A percentile compares a stretch with the other conserved stretches of the same genome.
Evolutionary conservation across 257 asterid species (phyloP).

Genomic region (Cordia subcordata): DNA sequence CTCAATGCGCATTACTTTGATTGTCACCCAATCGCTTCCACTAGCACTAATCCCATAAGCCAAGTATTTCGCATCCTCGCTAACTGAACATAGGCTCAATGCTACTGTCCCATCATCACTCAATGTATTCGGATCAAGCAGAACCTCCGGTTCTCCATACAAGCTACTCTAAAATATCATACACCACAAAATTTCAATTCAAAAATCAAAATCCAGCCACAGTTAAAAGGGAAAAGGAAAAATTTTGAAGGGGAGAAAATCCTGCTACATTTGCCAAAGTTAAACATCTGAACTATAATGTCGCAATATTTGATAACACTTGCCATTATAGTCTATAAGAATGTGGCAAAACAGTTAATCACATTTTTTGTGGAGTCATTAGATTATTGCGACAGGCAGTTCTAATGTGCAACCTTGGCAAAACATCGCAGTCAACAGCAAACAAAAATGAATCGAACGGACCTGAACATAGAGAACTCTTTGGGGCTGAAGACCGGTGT

Average conservation of each 20-base stretch:
- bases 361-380: no score
- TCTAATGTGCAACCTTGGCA: no score
- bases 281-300: no score
- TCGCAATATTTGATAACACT: no score
- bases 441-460: neutral
- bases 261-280: no score
- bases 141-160: conserved; percentile 65
- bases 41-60: conserved; percentile 86
- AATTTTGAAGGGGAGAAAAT: no score
- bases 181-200: conserved; percentile 3
- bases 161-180: conserved; percentile 56
- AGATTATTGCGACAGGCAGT: no score
- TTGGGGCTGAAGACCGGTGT: conserved; percentile 93
- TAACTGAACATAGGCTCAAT: conserved; percentile 44
- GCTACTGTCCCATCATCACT: conserved; percentile 92
- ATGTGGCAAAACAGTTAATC: no score
- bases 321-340: no score
- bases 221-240: no score
- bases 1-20: conserved; percentile 64
- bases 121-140: conserved; percentile 84
- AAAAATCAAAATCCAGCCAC: neutral
- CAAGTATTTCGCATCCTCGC: conserved; percentile 79
- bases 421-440: neutral
- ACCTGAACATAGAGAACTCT: conserved; percentile 86
- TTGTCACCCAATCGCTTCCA: conserved; percentile 96